A percentile compares a stretch with the other conserved stretches of the same genome.
Evolutionary conservation across 768 basidiomycete genomes (phyloP).

Genomic region (Naganishia onofrii): DNA sequence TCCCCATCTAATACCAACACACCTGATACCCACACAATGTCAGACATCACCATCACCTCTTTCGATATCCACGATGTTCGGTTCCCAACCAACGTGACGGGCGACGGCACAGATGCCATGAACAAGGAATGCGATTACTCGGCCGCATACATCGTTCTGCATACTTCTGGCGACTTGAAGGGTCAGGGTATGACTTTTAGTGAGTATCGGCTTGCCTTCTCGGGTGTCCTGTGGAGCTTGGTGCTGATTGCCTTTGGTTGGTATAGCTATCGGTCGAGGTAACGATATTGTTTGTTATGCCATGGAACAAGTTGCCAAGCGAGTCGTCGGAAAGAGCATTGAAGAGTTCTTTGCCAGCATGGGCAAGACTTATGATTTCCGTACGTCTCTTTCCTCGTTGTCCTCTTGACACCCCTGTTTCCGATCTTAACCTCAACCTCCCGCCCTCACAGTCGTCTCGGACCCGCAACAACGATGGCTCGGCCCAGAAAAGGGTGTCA

Average conservation of each 20-base stretch:
- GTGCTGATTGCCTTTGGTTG: background rate
- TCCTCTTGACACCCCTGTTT: too few relatives aligned
- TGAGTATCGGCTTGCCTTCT: constrained; percentile 29
- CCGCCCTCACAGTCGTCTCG: constrained; percentile 59
- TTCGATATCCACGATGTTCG: constrained; percentile 63
- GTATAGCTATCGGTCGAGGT: constrained; percentile 60
- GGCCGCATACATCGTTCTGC: constrained; percentile 79
- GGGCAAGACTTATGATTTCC: constrained; percentile 84
- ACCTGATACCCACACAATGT: constrained; percentile 26
- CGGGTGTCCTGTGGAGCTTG: background rate
- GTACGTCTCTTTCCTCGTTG: constrained; percentile 36
- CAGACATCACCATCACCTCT: constrained; percentile 42
- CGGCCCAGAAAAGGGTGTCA: constrained; percentile 92
- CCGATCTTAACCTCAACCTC: background rate
- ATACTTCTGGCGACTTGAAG: constrained; percentile 67
- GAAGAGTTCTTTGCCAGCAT: constrained; percentile 82
- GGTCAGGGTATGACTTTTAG: constrained; percentile 61
- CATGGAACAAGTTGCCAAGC: constrained; percentile 72
- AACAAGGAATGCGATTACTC: constrained; percentile 96
- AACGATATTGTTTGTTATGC: constrained; percentile 90
- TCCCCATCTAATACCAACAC: background rate
- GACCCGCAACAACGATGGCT: constrained; percentile 94
- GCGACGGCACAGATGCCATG: constrained; percentile 94
- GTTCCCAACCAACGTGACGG: constrained; percentile 84
- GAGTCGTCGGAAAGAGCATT: constrained; percentile 76